phyloP scores from a whole-genome alignment of 2,329 filamentous ascomycete genomes.

The Apiospora kogelbergensis region DNA sequence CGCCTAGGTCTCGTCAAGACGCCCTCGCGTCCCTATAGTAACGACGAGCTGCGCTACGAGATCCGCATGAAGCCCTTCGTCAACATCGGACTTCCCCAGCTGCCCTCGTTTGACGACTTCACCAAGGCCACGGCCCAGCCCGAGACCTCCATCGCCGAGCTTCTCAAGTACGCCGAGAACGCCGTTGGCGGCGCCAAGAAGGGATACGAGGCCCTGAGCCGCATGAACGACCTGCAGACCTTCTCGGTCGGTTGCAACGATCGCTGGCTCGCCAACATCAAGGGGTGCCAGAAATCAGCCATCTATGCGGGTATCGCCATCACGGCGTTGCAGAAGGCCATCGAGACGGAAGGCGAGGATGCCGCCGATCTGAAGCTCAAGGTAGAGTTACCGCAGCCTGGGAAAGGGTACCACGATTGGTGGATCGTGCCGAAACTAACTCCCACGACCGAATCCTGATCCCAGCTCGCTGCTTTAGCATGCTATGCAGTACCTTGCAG shows the following conservation, averaged over 20 bases:
- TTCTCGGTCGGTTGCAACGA: slow-evolving; percentile 59
- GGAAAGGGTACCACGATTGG: slow-evolving; percentile 61
- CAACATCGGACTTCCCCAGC: slow-evolving; percentile 63
- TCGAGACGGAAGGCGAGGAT: slow-evolving; percentile 32
- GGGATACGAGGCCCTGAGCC: slow-evolving; percentile 56
- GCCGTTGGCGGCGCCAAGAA: slow-evolving; percentile 50
- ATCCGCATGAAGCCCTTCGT: slow-evolving; percentile 85
- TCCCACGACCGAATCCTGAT: slow-evolving; percentile 10
- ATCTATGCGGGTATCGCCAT: slow-evolving; percentile 69
- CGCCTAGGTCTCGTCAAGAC: slow-evolving; percentile 56
- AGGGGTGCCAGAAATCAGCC: slow-evolving; percentile 65
- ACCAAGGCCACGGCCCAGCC: slow-evolving; percentile 40
- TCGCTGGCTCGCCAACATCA: slow-evolving; percentile 61
- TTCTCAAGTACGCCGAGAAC: slow-evolving; percentile 47
- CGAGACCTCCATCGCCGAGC: slow-evolving; percentile 35
- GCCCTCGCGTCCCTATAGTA: slow-evolving; percentile 63
- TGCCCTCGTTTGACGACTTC: slow-evolving; percentile 66
- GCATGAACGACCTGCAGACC: slow-evolving; percentile 49
- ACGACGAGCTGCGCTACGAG: slow-evolving; percentile 70
- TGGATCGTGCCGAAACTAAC: slow-evolving; percentile 60
- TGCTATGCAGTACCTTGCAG: neutral
- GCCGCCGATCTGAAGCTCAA: slow-evolving; percentile 38
- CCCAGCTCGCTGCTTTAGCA: neutral
- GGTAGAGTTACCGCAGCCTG: slow-evolving; percentile 52
- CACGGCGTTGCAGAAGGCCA: slow-evolving; percentile 56